Evolutionary conservation across 2,329 filamentous ascomycete genomes (phyloP), one percentile per base, ranked within the genome.

Genomic region (Lecanoromycetidae sp.): DNA sequence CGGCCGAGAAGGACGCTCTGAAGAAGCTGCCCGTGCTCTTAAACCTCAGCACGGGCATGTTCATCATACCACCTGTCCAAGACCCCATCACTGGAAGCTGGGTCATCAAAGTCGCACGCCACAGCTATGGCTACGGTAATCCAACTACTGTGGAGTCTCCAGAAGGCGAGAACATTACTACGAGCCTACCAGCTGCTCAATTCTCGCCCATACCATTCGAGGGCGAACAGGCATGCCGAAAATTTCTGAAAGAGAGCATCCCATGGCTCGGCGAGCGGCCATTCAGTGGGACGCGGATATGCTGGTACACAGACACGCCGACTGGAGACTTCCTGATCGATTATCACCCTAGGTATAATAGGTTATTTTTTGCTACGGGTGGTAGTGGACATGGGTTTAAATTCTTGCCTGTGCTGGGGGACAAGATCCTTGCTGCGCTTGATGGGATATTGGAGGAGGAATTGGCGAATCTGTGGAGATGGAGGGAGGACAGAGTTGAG

Each of bases 1-100:
- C 77, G 13, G 74, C 75, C 4, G 88, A 95, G 64, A 79, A 88
- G 63, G 68, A 69, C 13, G 63, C 63, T 3, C 69, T 94, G 9
- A 69, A 69, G 34, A 66, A 76, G 27, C 78, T 80, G 58, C 88
- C 88, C 0, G 82, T 87, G 4, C 58, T 70, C 42, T 57, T 71
- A 42, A 71, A 70, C 56, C 64, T 71, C 51, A 63, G 62, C 4
- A 66, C 63, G 1, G 72, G 74, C 3, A 70, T 74, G 35, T 77
- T 77, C 55, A 66, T 71, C 42, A 76, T 77, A 49, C 75, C 75
- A 13, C 73, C 74, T 0, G 9, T 32, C 5, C 17, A 17, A 13
- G 20, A 38, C 22, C n/a, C 44, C 22, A 5, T 17, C 13, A 17
- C 4, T 8, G 34, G 47, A 5, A 17, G 22, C 3, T 54, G 40